These are phyloP conservation scores for Fusarium transvaalense DNA, from an alignment of 2,329 filamentous ascomycete genomes.

Conservation along the genomic window DNA sequence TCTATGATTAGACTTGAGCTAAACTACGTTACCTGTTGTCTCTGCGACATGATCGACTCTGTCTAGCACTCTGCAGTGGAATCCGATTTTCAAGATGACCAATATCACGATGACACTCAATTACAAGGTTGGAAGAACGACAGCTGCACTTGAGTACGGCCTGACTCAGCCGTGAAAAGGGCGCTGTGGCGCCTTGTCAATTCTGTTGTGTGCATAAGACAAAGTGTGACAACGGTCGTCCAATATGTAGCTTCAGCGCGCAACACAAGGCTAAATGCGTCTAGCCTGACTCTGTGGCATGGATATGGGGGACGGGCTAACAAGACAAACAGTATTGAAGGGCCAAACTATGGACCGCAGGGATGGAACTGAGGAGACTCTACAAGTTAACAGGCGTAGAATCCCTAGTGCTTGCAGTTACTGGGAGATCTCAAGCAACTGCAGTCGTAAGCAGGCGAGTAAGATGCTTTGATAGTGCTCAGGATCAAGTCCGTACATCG, in stretches of 20 bases:
- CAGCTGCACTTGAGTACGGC: neutral
- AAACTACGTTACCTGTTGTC: too few species aligned
- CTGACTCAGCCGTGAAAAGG: slow-evolving; percentile 23
- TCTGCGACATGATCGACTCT: neutral
- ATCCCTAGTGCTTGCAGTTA: too few species aligned
- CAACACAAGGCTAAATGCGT: neutral
- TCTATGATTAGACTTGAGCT: too few species aligned
- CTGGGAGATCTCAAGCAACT: neutral
- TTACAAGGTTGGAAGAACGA: neutral
- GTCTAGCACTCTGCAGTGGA: neutral
- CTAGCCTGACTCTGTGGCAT: neutral
- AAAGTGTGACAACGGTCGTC: slow-evolving; percentile 32
- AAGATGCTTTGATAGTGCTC: neutral
- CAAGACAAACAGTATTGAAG: too few species aligned
- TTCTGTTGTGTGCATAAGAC: slow-evolving; percentile 35
- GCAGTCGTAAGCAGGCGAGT: neutral
- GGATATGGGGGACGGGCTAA: too few species aligned
- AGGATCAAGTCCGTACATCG: neutral
- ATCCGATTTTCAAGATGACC: neutral
- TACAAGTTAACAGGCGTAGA: too few species aligned
- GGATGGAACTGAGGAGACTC: neutral
- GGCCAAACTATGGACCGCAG: neutral
- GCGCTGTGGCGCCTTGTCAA: slow-evolving; percentile 25
- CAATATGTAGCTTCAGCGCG: slow-evolving; percentile 4
- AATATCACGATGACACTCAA: slow-evolving; percentile 3